Base-by-base conservation (phyloP, 2,329 filamentous ascomycete genomes). In the Arachnopeziza araneosa region DNA sequence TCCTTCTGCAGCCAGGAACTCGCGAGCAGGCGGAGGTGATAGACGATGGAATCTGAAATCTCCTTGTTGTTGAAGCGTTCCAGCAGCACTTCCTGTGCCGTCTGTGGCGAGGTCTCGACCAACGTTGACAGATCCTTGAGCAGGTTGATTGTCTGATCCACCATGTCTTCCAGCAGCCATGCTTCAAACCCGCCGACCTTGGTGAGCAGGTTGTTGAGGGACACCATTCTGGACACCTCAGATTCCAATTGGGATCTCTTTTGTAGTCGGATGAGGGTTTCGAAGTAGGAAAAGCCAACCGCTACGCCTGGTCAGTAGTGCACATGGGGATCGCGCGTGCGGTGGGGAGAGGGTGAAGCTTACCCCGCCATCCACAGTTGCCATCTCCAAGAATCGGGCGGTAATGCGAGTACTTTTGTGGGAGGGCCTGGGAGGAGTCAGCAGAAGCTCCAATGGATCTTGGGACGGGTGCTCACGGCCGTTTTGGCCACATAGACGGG, bases 351-450 rank as follows among this genome's bases (percentile, higher is more conserved):
- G 22, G 19, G 30, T 14, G 24, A 23, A 65, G 78, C 87, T 79
- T 81, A 97, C 93, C 95, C 88, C 93, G 85, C 93, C 95, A 98
- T 70, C 93, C 95, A 76, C 95, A 98, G 73, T 96, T 96, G 61
- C 95, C 95, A 76, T 98, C 93, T 57, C 95, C 93, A 75, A 89
- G 87, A 73, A 96, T 86, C 12, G 88, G 88, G 58, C 95, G 90
- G 72, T 93, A 96, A 72, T 92, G 87, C 22, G 91, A 90, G 74
- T 96, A 96, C 59, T 88, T 91, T 68, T 87, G 82, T 7, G 92
- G 89, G 58, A 99, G 82, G 22, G 87, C 83, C 92, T 96, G 67
- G 57, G 19, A 60, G 52, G 52, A 2, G 19, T 54, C 65, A 55
- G 65, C 57, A n/a, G 56, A 17, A 24, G n/a, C 49, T 24, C 24